Evolutionary conservation across 345 rosid species (phyloP), one percentile per base, ranked within the genome.

Genomic region (Linum tenue): DNA sequence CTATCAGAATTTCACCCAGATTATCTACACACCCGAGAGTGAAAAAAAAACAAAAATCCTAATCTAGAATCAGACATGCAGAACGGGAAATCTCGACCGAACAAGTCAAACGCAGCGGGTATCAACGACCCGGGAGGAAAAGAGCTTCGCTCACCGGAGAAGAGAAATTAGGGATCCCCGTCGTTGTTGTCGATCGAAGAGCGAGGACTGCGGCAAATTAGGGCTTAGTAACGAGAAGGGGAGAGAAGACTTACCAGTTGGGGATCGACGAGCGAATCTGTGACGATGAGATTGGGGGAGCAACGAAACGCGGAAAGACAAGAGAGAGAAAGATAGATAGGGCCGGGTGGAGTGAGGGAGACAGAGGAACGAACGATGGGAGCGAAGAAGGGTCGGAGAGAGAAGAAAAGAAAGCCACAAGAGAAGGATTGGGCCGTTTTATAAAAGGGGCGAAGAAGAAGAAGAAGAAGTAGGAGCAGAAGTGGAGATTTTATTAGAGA

Each of bases 271-370:
- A 37, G 37, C 7, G 60, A 12, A 57, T 57, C 60, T 17, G 37
- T 5, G 60, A 57, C 60, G 60, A 22, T 22, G 60, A 37, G 37
- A 17, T 17, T 57, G 36, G 35, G 31, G 2, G 38, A 48, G 53
- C 9, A 48, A 7, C 53, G 11, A 48, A 48, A 48, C 53, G 53
- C 53, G 37, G 37, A 17, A 22, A 57, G 1, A 57, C 37, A 57
- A 57, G 60, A 57, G 60, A 22, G 60, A 56, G 60, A 56, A 9
- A 56, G 60, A 56, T 4, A 56, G 37, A 56, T 16, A 56, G 53
- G 53, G 53, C 53, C 53, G 53, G 3, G 53, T 15, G 53, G 14
- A 2, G 53, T 44, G 44, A 14, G 9, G 53, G 11, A 48, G 53
- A 48, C 14, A 48, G 53, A 48, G 53, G 6, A 16, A 57, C 37